Conservation (phyloP, 2,329 filamentous ascomycete genomes). For the Rachicladosporium sp. region DNA sequence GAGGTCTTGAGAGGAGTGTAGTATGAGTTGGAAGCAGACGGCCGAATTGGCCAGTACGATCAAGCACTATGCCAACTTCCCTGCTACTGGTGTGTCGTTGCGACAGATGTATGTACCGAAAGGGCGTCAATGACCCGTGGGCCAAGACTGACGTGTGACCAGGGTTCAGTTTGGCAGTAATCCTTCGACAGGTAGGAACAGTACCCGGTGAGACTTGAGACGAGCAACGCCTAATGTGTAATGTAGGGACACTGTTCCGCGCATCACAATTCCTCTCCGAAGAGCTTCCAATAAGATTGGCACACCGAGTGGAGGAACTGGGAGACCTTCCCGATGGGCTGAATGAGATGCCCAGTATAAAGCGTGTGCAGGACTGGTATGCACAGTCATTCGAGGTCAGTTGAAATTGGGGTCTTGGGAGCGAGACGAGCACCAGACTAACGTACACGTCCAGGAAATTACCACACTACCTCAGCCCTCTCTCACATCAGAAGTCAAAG, state of each 20-base stretch:
- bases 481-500: constrained; percentile 61
- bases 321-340: constrained; percentile 86
- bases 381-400: constrained; percentile 96
- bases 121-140: constrained; percentile 39
- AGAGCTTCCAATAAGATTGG: constrained; percentile 90
- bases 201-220: neutral
- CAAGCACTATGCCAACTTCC: constrained; percentile 92
- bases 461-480: constrained; percentile 70
- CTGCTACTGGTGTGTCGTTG: constrained; percentile 88
- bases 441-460: constrained; percentile 58
- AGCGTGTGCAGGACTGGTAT: constrained; percentile 94
- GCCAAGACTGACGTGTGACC: constrained; percentile 33
- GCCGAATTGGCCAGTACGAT: constrained; percentile 92
- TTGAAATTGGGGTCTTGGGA: constrained; percentile 7
- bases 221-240: neutral
- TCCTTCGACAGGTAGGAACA: constrained; percentile 64
- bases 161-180: constrained; percentile 85
- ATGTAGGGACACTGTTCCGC: constrained; percentile 81
- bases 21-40: constrained; percentile 61
- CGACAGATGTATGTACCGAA: constrained; percentile 99
- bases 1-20: neutral
- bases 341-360: constrained; percentile 95
- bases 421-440: constrained; percentile 1
- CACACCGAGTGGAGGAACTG: constrained; percentile 91
- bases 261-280: constrained; percentile 97